phyloP scores from a whole-genome alignment of 129 eudicot genomes.

The Erigeron canadensis region DNA sequence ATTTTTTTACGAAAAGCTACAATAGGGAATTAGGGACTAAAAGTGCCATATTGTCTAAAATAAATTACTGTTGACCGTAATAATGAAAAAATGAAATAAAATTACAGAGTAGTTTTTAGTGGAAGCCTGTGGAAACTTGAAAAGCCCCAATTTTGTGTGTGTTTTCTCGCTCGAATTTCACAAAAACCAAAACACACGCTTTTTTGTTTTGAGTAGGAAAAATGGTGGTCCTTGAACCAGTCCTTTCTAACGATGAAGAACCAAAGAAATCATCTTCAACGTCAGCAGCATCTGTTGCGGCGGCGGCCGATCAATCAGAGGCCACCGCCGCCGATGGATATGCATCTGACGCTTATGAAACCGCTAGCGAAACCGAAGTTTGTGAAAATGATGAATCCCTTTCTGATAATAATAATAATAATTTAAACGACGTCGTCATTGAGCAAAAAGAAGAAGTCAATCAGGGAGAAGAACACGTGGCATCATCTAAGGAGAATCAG shows the following conservation, averaged over 20 bases:
- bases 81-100: too few species aligned
- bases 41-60: too few species aligned
- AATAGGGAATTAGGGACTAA: too few species aligned
- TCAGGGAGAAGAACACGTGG: conserved; percentile 9
- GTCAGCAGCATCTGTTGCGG: neutral
- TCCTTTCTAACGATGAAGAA: neutral
- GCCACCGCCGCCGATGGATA: conserved; percentile 32
- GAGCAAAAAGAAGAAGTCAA: conserved; percentile 3
- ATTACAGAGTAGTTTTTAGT: too few species aligned
- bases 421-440: conserved; percentile 17
- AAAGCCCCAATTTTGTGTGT: too few species aligned
- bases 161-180: too few species aligned
- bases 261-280: neutral
- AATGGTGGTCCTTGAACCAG: conserved; percentile 3
- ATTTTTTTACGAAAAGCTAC: too few species aligned
- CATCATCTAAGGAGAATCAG: conserved; percentile 25
- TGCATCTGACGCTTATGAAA: conserved; percentile 69
- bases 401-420: conserved; percentile 9
- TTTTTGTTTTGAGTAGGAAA: too few species aligned
- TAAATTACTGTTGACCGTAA: too few species aligned
- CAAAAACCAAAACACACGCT: too few species aligned
- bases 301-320: neutral
- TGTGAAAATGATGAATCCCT: conserved; percentile 23
- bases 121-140: too few species aligned
- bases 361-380: conserved; percentile 71